These are phyloP conservation scores for Primulina huaijiensis DNA, from an alignment of 257 asterid genomes.

Conservation along the genomic window DNA sequence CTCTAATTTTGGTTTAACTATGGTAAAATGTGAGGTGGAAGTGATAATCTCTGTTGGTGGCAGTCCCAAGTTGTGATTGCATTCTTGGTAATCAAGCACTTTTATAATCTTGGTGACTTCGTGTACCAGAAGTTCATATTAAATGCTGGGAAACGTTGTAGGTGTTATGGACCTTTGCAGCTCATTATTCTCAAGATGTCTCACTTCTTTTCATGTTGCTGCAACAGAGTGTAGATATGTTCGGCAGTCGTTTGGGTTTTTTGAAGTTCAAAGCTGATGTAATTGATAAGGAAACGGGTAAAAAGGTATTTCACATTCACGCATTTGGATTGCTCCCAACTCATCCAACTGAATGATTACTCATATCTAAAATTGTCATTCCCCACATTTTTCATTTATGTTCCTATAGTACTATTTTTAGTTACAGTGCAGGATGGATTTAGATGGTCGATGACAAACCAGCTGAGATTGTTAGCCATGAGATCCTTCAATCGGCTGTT, in stretches of 20 bases:
- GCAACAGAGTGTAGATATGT: constrained; percentile 84
- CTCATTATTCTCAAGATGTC: constrained; percentile 2
- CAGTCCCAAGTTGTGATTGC: not conserved
- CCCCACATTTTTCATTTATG: no score
- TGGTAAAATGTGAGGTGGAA: not conserved
- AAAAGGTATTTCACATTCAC: not conserved
- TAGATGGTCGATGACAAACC: constrained; percentile 3
- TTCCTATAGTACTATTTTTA: no score
- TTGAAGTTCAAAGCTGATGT: constrained; percentile 87
- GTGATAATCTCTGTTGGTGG: not conserved
- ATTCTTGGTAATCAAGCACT: not conserved
- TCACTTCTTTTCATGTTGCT: constrained; percentile 26
- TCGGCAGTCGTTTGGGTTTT: constrained; percentile 90
- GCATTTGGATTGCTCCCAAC: no score
- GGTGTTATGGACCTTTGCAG: constrained; percentile 5
- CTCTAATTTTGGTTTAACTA: not conserved
- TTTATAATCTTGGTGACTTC: not conserved
- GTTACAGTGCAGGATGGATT: no score
- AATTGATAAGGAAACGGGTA: constrained; percentile 31
- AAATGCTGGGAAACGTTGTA: not conserved
- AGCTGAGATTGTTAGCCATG: not conserved
- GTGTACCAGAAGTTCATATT: not conserved
- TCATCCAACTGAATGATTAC: constrained; percentile 20
- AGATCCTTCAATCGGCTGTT: constrained; percentile 1
- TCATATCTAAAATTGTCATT: constrained; percentile 8